Evolutionary conservation across 176 grass and related monocot genomes (phyloP), one percentile per base, ranked within the genome.

Genomic region (Ampelocalamus luodianensis): DNA sequence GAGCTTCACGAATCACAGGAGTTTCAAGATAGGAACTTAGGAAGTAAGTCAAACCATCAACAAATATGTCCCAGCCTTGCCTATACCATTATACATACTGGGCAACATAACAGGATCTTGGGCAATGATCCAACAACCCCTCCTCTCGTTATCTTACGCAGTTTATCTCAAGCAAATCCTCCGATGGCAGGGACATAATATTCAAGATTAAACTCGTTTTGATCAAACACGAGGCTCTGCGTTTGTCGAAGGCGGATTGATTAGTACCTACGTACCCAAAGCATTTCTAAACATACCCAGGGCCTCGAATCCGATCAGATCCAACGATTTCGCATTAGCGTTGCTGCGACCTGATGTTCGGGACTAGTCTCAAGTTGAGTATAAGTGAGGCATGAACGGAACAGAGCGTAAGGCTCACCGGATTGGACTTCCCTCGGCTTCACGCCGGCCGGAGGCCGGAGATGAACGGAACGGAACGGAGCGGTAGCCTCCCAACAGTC

Each of bases 251-350:
- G 32, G 72, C n/a, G 8, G 4, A 16, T 59, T 61, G 37, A 46
- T 43, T 58, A 58, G 20, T 17, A 58, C 54, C 7, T 18, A 43
- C 38, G 6, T 26, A 53, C 17, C 16, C 5, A 10, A 39, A 73
- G 1, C n/a, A 10, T 40, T 34, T 14, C 1, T 22, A 44, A 77
- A 74, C 34, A 55, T 42, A 43, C 67, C 16, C 10, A 65, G 10
- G n/a, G 14, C 68, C 85, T 80, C 43, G 16, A 80, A 65, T 53
- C 54, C 5, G 68, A 34, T 72, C 85, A 80, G 77, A 86, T 86
- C 84, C 67, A 48, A 17, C 63, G 74, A 15, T 53, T 66, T 53
- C 70, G 81, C 20, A 3, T 38, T 20, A 63, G 14, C 56, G 76
- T 5, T 62, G 14, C 24, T 72, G 13, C 5, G 61, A 40, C 32